A percentile compares a stretch with the other conserved stretches of the same genome.
These are phyloP conservation scores for Teunomyces tritomae DNA, from an alignment of 805 yeast species.

Conservation along the genomic window DNA sequence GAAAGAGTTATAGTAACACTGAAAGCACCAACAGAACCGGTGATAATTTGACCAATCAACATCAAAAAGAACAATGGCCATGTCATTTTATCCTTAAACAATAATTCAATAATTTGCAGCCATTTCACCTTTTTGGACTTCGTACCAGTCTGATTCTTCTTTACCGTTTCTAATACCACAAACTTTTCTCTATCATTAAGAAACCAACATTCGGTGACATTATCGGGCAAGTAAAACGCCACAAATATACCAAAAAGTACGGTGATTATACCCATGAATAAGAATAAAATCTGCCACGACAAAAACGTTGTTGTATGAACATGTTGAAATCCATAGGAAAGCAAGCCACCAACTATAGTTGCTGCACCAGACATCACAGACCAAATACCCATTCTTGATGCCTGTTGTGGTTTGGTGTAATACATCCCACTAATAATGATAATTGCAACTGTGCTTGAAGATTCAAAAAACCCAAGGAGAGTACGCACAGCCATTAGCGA, in stretches of 20 bases:
- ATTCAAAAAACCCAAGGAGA: slow-evolving; percentile 53
- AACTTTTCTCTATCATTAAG: slow-evolving; percentile 40
- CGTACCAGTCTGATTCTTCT: slow-evolving; percentile 51
- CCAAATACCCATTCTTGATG: slow-evolving; percentile 53
- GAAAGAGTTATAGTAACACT: slow-evolving; percentile 51
- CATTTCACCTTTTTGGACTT: slow-evolving; percentile 46
- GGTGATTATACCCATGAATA: slow-evolving; percentile 55
- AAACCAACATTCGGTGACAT: slow-evolving; percentile 38
- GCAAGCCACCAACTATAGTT: slow-evolving; percentile 46
- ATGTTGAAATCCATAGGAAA: slow-evolving; percentile 52
- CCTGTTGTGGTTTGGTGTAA: slow-evolving; percentile 53
- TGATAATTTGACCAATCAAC: slow-evolving; percentile 45
- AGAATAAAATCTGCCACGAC: slow-evolving; percentile 63
- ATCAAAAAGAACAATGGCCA: slow-evolving; percentile 50
- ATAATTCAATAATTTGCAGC: slow-evolving; percentile 46
- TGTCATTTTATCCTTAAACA: slow-evolving; percentile 46
- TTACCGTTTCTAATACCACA: slow-evolving; percentile 42
- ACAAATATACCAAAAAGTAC: slow-evolving; percentile 47
- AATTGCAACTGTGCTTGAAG: slow-evolving; percentile 55
- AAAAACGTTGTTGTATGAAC: slow-evolving; percentile 37
- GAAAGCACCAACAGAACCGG: slow-evolving; percentile 53
- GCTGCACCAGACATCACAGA: slow-evolving; percentile 59
- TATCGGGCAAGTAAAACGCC: slow-evolving; percentile 48
- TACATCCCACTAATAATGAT: slow-evolving; percentile 61
- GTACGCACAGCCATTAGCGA: slow-evolving; percentile 55